Percentiles rank a stretch among this genome's conserved stretches.
Evolutionary conservation across 345 rosid species (phyloP).

Genomic region (Syzygium aromaticum): DNA sequence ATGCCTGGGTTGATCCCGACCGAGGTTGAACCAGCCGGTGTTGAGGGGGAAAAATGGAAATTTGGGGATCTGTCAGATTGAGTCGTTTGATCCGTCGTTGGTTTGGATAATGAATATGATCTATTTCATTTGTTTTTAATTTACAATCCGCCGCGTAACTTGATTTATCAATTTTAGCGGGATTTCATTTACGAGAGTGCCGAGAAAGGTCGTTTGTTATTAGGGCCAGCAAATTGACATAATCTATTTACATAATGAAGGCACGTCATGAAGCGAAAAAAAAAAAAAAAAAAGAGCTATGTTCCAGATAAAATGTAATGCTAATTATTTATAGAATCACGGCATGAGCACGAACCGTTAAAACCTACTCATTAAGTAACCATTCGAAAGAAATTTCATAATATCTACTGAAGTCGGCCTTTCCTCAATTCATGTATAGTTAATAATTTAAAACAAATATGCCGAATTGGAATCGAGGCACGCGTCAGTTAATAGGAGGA

Average conservation of each 20-base stretch:
- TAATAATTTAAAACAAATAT: neutral
- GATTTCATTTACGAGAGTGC: neutral
- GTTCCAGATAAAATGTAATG: neutral
- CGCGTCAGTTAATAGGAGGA: too few species aligned
- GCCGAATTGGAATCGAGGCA: too few species aligned
- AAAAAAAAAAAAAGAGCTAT: fast-evolving
- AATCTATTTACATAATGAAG: neutral
- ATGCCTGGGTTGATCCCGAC: neutral
- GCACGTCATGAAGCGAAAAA: neutral
- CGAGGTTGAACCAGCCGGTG: neutral
- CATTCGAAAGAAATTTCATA: fast-evolving
- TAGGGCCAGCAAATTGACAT: neutral
- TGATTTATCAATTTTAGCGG: neutral
- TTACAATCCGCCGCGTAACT: neutral
- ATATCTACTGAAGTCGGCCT: neutral
- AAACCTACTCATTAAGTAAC: neutral
- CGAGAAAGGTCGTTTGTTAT: neutral
- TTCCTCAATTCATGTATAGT: neutral
- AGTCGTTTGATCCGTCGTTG: neutral
- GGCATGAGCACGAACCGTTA: fast-evolving
- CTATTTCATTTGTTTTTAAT: neutral
- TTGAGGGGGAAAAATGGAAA: neutral
- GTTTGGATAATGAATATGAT: neutral
- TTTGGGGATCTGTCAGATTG: too few species aligned
- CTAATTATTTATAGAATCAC: fast-evolving